These are phyloP conservation scores for Citrus hindsii DNA, from an alignment of 345 rosid genomes.

Conservation along the genomic window DNA sequence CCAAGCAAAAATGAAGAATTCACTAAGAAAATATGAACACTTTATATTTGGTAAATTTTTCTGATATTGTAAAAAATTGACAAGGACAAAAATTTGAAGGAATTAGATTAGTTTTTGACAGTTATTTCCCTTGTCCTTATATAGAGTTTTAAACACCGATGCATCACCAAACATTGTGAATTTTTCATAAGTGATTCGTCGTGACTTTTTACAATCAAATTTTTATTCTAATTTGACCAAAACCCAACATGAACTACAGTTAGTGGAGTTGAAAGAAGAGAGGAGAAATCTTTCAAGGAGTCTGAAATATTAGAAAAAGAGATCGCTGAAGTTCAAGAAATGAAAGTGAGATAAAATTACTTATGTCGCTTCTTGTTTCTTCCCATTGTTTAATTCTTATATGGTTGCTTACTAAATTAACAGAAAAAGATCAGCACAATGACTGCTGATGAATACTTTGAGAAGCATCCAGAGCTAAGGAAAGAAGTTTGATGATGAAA, in stretches of 20 bases:
- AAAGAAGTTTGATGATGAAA: slow-evolving; percentile 88
- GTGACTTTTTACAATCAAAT: too few relatives aligned
- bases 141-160: too few relatives aligned
- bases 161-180: too few relatives aligned
- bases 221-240: too few relatives aligned
- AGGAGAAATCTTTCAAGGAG: slow-evolving; percentile 70
- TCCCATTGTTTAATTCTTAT: slow-evolving; percentile 4
- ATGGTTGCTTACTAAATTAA: slow-evolving; percentile 5
- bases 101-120: too few relatives aligned
- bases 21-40: too few relatives aligned
- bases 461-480: slow-evolving; percentile 84
- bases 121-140: too few relatives aligned
- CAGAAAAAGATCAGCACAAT: slow-evolving; percentile 89
- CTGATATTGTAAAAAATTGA: too few relatives aligned
- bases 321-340: slow-evolving; percentile 72
- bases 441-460: slow-evolving; percentile 93
- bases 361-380: background rate
- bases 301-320: slow-evolving; percentile 77
- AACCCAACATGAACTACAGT: slow-evolving; percentile 20
- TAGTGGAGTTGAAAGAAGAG: slow-evolving; percentile 84
- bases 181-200: too few relatives aligned
- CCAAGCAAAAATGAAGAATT: too few relatives aligned
- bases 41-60: too few relatives aligned
- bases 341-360: slow-evolving; percentile 44
- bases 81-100: too few relatives aligned